Evolutionary conservation across 257 asterid species (phyloP).

Genomic region (Verbascum thapsus): DNA sequence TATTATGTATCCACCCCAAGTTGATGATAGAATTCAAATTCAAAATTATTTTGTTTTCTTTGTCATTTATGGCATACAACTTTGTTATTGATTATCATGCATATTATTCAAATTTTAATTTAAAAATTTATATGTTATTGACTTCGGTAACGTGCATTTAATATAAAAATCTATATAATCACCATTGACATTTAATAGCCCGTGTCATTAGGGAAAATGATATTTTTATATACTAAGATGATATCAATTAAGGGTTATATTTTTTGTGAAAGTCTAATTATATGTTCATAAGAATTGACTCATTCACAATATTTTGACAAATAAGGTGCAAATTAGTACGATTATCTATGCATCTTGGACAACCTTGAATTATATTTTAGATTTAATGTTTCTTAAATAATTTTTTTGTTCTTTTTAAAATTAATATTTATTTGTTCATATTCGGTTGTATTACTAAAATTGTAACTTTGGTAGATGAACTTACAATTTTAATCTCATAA

Average conservation of each 20-base stretch:
- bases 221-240: neutral
- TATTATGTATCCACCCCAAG: neutral
- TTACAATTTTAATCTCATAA: no score
- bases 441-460: no score
- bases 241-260: neutral
- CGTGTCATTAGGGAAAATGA: neutral
- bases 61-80: neutral
- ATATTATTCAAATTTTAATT: neutral
- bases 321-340: neutral
- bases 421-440: no score
- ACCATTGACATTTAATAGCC: neutral
- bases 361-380: neutral
- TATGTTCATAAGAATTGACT: neutral
- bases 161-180: neutral
- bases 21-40: constrained; percentile 2
- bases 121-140: neutral
- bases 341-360: constrained; percentile 11
- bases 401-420: no score
- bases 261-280: neutral
- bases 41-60: neutral
- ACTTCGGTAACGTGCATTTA: neutral
- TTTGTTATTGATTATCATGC: neutral
- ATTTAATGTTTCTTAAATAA: no score
- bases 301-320: neutral
- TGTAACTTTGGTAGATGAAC: no score